Evolutionary conservation across 768 basidiomycete species (phyloP), one percentile per base, ranked within the genome.

Genomic region (Psilocybe sp.): DNA sequence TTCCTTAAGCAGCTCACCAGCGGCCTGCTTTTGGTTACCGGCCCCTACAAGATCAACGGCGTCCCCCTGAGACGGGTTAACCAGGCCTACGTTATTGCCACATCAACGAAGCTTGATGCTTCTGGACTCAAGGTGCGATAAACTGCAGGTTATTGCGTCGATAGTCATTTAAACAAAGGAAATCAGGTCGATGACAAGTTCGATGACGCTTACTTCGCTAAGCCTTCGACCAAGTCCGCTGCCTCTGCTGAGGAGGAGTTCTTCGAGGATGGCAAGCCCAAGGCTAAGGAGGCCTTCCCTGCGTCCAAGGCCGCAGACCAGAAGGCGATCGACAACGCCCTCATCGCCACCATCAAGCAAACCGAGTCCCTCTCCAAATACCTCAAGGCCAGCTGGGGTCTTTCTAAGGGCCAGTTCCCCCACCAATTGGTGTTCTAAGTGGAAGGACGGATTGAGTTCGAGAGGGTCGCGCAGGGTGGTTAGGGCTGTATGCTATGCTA

Each of bases 11-110:
- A 95, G 78, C 75, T 98, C 69, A 80, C 81, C 61, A 88, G 88
- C 55, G 97, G 97, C 47, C 73, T 99, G 64, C 74, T 99, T 64
- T 79, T 99, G 72, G 93, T 99, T 62, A 93, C 95, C 35, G 97
- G 97, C 49, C 97, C 97, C 42, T 98, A 84, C 84, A 96, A 93
- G 81, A 69, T 98, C 69, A 99, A 99, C 73, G 97, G 97, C 68
- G 96, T 99, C 40, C 97, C 97, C 60, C 81, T 99, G 69, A 83
- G 95, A 70, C 85, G 97, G 70, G 94, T 99, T 53, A 96, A 94
- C 79, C 96, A 98, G 78, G 93, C 97, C 48, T 99, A 99, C 69
- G 93, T 95, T 55, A 98, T 99, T 64, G 92, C 96, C 51, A 99
- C 97, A 51, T 94, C 94, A 49, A 98, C 97, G 60, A 92, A 87